Percentiles rank a stretch among this genome's conserved stretches.
phyloP scores from a whole-genome alignment of 306 rosid genomes.

The Castanea crenata region DNA sequence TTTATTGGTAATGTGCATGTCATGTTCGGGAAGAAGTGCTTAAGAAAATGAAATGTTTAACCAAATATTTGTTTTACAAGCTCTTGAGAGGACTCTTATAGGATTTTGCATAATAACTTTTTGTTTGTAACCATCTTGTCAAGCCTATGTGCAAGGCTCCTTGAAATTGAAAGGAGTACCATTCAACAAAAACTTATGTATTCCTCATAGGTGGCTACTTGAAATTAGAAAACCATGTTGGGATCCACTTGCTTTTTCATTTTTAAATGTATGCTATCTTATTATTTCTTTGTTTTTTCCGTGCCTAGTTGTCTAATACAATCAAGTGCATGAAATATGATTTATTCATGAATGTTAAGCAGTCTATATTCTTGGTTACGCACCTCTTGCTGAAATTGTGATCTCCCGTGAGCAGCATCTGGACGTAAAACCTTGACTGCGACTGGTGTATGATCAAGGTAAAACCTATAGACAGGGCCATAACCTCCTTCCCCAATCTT shows the following conservation, averaged over 20 bases:
- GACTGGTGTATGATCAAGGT: slow-evolving; percentile 76
- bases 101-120: not conserved
- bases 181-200: not conserved
- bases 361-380: slow-evolving; percentile 10
- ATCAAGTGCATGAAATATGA: slow-evolving; percentile 20
- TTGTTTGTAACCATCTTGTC: not conserved
- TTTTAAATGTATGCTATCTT: not conserved
- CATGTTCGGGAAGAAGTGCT: no score
- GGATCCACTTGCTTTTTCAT: not conserved
- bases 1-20: no score
- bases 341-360: slow-evolving; percentile 17
- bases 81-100: no score
- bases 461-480: slow-evolving; percentile 74
- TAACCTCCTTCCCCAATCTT: slow-evolving; percentile 97
- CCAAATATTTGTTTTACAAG: no score
- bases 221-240: no score
- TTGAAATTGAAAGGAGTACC: not conserved
- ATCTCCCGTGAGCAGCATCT: slow-evolving; percentile 71
- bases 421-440: slow-evolving; percentile 88
- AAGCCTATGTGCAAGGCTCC: not conserved
- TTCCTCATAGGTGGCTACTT: no score
- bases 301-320: not conserved
- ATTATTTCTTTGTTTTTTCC: not conserved
- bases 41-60: no score
- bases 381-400: slow-evolving; percentile 96